Evolutionary conservation across 2,329 filamentous ascomycete species (phyloP).

Genomic region (Colletotrichum magnum): DNA sequence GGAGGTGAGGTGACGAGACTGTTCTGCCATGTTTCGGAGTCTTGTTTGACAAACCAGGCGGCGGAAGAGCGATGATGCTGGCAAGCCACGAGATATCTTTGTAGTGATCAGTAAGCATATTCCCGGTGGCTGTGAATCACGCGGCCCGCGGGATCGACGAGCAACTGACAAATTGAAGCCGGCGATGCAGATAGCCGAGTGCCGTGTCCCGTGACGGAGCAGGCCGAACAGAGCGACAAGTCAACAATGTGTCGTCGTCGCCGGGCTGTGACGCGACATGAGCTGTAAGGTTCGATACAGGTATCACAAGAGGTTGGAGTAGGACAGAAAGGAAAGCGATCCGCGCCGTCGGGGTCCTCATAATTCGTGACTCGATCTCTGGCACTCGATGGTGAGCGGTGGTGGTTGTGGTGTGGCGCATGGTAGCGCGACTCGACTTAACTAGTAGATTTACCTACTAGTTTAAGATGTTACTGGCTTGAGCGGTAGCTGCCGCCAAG

Average conservation of each 20-base stretch:
- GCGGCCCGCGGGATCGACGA: constrained; percentile 6
- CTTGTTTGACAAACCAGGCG: constrained; percentile 13
- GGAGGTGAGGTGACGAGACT: constrained; percentile 23
- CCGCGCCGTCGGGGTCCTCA: not conserved
- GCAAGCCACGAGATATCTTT: not conserved
- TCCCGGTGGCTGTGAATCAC: constrained; percentile 1
- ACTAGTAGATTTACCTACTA: not conserved
- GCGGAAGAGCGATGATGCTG: constrained; percentile 1
- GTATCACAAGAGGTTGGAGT: constrained; percentile 3
- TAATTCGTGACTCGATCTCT: not conserved
- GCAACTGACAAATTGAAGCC: not conserved
- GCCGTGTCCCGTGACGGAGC: no score
- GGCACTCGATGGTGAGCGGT: no score
- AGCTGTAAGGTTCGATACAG: constrained; percentile 14
- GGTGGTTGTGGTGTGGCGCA: no score
- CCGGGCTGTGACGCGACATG: not conserved
- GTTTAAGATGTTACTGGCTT: constrained; percentile 2
- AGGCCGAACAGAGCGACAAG: no score
- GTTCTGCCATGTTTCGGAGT: constrained; percentile 22
- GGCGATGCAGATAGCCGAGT: no score
- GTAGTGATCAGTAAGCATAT: constrained; percentile 14
- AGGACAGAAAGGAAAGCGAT: not conserved
- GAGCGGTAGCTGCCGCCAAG: not conserved
- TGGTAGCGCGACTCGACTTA: not conserved
- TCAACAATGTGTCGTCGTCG: not conserved